These are phyloP conservation scores for Lepraria neglecta DNA, from an alignment of 495 filamentous ascomycete species.

Conservation along the genomic window DNA sequence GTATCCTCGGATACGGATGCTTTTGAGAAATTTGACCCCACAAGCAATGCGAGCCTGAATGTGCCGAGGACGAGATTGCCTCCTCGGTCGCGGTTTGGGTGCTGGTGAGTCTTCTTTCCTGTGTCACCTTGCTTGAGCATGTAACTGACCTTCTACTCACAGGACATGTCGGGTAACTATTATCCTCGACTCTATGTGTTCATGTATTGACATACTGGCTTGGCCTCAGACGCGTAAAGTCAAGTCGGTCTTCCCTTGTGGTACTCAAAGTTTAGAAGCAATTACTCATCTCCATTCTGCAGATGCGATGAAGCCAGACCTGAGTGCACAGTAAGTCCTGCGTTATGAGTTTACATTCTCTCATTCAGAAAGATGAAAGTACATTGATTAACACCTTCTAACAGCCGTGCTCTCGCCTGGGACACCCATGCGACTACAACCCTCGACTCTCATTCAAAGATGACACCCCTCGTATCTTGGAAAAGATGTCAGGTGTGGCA, in stretches of 20 bases:
- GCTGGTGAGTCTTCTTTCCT: constrained; percentile 40
- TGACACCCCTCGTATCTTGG: constrained; percentile 50
- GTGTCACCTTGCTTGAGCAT: constrained; percentile 18
- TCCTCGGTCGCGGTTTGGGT: constrained; percentile 48
- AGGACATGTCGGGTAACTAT: constrained; percentile 48
- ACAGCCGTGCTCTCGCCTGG: constrained; percentile 51
- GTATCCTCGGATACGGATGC: constrained; percentile 15
- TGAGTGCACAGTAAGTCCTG: constrained; percentile 43
- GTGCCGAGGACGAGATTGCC: constrained; percentile 46
- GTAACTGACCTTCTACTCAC: constrained; percentile 17
- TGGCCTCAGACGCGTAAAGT: constrained; percentile 45
- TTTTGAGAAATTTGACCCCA: constrained; percentile 2
- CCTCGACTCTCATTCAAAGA: constrained; percentile 51
- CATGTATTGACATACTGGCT: constrained; percentile 6
- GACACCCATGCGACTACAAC: constrained; percentile 53
- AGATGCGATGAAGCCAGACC: constrained; percentile 52
- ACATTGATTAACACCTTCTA: neutral
- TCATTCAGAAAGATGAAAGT: neutral
- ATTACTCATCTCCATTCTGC: constrained; percentile 24
- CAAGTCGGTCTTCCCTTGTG: constrained; percentile 26
- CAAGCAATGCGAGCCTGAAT: constrained; percentile 26
- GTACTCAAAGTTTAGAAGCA: neutral
- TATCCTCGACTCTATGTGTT: constrained; percentile 6
- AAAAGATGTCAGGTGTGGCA: constrained; percentile 38
- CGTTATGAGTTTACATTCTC: neutral